Base-by-base conservation (phyloP, 164 flowering plant genomes). In the Macadamia integrifolia region DNA sequence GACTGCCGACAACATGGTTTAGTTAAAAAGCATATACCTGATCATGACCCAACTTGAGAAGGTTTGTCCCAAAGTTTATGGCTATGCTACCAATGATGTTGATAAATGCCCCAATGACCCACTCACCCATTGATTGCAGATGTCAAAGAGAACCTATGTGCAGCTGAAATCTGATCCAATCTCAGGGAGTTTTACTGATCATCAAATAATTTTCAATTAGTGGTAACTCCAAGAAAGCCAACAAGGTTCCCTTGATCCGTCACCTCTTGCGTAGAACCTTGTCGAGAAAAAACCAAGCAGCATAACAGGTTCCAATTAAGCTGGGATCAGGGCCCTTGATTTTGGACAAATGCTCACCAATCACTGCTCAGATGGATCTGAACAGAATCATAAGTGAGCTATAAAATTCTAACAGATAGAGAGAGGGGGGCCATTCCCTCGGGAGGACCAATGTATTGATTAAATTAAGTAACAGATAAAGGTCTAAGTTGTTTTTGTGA, bases 31-130 rank as follows among this genome's bases (percentile, higher is more conserved):
- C 29, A 62, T 57, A 9, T 77, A 91, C 98, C 98, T 94, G 88
- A 63, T 82, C 82, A 68, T 94, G 98, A 49, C 93, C 98, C 75
- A 94, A 74, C 81, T 94, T 94, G 28, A 94, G 87, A 76, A 94
- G 97, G 73, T 94, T 94, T 17, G 98, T 94, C 17, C 98, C 98
- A 72, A 94, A 94, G 76, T 94, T 94, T 49, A 94, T 92, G 72
- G 91, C 93, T 78, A 94, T 83, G 74, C 98, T 94, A 44, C 98
- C 98, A 66, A 90, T 75, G 30, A 92, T 79, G 72, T 94, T 94
- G 71, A 94, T 94, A 74, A 85, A 76, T 44, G 98, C 98, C 74
- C 98, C 98, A 77, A 94, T 72, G 29, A 94, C 80, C 98, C 98
- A 94, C 84, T 90, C 95, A 67, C 98, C 95, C 91, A 88, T 89